Conservation (phyloP, 768 basidiomycete species). For the Amanita phalloides region DNA sequence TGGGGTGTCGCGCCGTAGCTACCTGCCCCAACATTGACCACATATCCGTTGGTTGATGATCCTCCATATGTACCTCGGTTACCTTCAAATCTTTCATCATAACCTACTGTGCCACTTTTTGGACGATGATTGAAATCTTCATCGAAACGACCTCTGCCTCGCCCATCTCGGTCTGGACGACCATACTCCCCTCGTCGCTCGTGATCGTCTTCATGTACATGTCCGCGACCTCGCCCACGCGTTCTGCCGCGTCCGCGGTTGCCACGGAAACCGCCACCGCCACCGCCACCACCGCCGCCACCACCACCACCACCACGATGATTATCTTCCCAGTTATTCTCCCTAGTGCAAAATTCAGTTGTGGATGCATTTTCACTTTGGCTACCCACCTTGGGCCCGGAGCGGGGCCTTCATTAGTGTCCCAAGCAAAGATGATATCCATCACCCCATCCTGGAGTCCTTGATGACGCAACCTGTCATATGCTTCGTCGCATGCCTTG, state of each 20-base stretch:
- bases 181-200: conserved; percentile 38
- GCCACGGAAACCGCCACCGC: conserved; percentile 13
- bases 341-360: conserved; percentile 22
- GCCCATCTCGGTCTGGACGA: conserved; percentile 35
- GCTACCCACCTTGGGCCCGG: conserved; percentile 28
- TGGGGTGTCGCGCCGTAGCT: conserved; percentile 20
- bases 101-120: conserved; percentile 13
- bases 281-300: conserved; percentile 10
- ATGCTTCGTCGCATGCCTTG: conserved; percentile 70
- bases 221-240: conserved; percentile 21
- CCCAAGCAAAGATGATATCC: conserved; percentile 84
- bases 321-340: conserved; percentile 39
- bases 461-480: conserved; percentile 71
- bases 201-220: conserved; percentile 31
- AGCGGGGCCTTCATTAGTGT: conserved; percentile 46
- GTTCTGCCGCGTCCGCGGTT: conserved; percentile 21
- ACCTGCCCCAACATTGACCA: conserved; percentile 11
- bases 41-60: conserved; percentile 19
- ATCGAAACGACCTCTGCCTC: conserved; percentile 29
- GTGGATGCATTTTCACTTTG: conserved; percentile 4
- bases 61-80: conserved; percentile 26
- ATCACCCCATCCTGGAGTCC: conserved; percentile 78
- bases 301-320: neutral
- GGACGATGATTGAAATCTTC: conserved; percentile 28
- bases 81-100: conserved; percentile 30